Base-by-base conservation (phyloP, 176 grass and related monocot genomes). In the Juncus effusus region DNA sequence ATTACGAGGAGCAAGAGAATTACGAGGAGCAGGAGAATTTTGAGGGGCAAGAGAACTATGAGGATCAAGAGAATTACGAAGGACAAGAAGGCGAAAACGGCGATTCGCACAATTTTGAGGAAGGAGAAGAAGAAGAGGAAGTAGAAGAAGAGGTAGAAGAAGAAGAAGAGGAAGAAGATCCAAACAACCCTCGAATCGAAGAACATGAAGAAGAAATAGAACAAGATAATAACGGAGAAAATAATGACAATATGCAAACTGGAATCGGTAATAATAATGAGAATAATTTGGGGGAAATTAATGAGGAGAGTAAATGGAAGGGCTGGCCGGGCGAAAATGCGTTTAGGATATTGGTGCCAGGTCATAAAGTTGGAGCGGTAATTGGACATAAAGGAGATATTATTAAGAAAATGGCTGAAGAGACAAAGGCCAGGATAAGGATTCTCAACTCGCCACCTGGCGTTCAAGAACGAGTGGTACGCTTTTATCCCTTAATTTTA, bases 301-400 rank as follows among this genome's bases (percentile, higher is more conserved):
- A 66, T 66, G 80, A 79, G 10, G 95, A 93, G 8, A 82, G 76
- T 56, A 93, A 82, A 35, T 99, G 95, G 95, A 78, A 88, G 4
- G 95, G 95, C 3, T 99, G 95, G 89, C 95, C 95, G 42, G 95
- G 95, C 9, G 94, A 99, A 56, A 83, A 79, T 63, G 89, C 89
- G 54, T 94, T 99, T 59, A 82, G 95, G 11, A 80, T 99, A 51
- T 77, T 99, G 13, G 84, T 99, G 44, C 83, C 95, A 59, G 54
- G 70, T 16, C 81, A 84, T 5, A 99, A 99, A 79, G 95, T 90
- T 3, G 95, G 95, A 40, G 83, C 85, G 16, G 61, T 99, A 37
- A 99, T 99, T 74, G 95, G 95, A 2, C 95, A 90, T 52, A 99
- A 99, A 74, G 95, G 95, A 42, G 95, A 99, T 68, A 87, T 80